These are phyloP conservation scores for Fusarium poae DNA, from an alignment of 2,329 filamentous ascomycete species.

Conservation along the genomic window DNA sequence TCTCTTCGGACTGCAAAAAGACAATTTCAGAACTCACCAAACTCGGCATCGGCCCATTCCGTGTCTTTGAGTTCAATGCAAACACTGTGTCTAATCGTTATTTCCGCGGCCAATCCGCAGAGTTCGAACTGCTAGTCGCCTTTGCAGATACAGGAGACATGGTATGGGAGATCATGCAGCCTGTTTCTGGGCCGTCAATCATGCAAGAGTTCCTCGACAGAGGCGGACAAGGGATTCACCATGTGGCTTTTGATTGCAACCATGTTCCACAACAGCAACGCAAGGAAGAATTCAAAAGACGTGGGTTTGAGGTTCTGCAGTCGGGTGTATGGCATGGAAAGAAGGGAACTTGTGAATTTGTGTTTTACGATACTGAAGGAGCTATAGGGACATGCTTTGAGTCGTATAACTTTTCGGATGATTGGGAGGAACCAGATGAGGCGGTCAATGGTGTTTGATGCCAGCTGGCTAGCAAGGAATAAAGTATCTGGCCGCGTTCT, in stretches of 20 bases:
- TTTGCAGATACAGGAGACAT: not conserved
- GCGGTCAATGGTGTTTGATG: not conserved
- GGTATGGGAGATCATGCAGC: constrained; percentile 13
- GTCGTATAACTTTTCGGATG: not conserved
- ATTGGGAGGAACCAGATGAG: constrained; percentile 6
- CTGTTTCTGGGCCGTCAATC: not conserved
- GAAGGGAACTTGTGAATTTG: constrained; percentile 7
- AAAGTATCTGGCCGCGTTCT: not conserved
- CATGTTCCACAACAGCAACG: not conserved
- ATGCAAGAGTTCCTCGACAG: constrained; percentile 3
- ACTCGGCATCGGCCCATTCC: not conserved
- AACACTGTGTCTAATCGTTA: not conserved
- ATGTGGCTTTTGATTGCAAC: constrained; percentile 5
- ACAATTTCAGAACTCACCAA: not conserved
- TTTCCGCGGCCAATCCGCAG: not conserved
- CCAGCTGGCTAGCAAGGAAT: too few species aligned
- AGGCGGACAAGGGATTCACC: not conserved
- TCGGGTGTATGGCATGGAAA: constrained; percentile 4
- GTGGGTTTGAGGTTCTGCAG: not conserved
- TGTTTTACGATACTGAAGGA: constrained; percentile 5
- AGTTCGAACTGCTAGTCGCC: not conserved
- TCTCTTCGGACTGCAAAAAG: not conserved
- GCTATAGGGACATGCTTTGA: constrained; percentile 7
- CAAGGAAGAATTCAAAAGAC: not conserved
- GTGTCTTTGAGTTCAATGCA: not conserved